Conservation (phyloP, 768 basidiomycete genomes). For the Trametes sanguinea region DNA sequence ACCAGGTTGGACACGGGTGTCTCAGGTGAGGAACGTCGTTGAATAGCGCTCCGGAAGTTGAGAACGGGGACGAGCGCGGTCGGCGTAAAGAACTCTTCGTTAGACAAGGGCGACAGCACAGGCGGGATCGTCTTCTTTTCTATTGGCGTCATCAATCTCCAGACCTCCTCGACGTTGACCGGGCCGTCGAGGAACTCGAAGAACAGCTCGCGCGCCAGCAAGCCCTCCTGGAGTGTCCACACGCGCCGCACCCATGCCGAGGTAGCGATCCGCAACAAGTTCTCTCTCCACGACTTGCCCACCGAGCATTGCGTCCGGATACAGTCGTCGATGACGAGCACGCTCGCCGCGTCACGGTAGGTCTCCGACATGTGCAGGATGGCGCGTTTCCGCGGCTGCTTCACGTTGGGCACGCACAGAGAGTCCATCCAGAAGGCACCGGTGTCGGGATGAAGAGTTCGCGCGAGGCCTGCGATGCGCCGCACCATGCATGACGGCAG, state of each 20-base stretch:
- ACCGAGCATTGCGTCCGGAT: constrained; percentile 14
- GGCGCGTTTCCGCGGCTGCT: constrained; percentile 8
- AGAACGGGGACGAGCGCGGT: not conserved
- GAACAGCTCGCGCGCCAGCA: constrained; percentile 15
- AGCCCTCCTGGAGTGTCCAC: constrained; percentile 19
- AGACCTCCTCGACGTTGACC: not conserved
- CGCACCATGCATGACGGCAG: constrained; percentile 15
- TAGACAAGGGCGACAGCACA: not conserved
- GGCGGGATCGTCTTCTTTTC: not conserved
- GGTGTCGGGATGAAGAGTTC: constrained; percentile 8
- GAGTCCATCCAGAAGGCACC: constrained; percentile 23
- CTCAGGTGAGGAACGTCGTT: not conserved
- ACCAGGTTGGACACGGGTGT: constrained; percentile 1
- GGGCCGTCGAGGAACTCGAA: constrained; percentile 17
- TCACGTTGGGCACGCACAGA: constrained; percentile 16
- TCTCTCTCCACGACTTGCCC: not conserved
- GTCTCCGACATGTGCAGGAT: constrained; percentile 21
- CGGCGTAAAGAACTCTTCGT: not conserved
- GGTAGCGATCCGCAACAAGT: constrained; percentile 6
- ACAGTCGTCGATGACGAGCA: constrained; percentile 16
- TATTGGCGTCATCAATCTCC: not conserved
- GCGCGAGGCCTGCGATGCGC: constrained; percentile 3
- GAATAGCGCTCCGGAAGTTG: not conserved
- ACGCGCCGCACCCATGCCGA: constrained; percentile 17
- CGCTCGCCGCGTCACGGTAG: constrained; percentile 10